Evolutionary conservation across 768 basidiomycete genomes (phyloP), one percentile per base, ranked within the genome.

Genomic region (Porpolomopsis calyptriformis): DNA sequence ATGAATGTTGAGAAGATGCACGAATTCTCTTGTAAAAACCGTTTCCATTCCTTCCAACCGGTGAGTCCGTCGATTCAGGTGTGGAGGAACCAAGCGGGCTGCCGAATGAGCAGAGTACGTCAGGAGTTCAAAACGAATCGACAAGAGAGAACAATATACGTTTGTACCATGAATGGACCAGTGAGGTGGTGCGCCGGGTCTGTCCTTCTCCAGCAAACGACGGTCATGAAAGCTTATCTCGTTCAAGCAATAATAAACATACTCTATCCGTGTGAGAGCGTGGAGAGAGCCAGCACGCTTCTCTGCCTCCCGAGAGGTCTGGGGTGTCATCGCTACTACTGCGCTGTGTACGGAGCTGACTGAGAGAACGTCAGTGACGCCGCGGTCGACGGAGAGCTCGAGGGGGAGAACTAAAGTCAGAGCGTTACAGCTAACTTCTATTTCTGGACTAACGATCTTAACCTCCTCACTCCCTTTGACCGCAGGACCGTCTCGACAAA

Each of bases 121-220:
- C n/a, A 38, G 24, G 20, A 18, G 27, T 34, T 33, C 27, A 23
- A 27, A 18, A 48, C 9, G 7, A 38, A n/a, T n/a, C 20, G 35
- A 25, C 31, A 38, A 23, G 41, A 43, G 36, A 44, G 25, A 27
- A 19, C 7, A 12, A 34, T 71, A 49, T 56, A 82, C 80, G 78
- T 82, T 60, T 81, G 77, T 2, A 77, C 73, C 43, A 76, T 59
- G 59, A 83, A 78, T 4, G 79, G 69, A 31, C 79, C 79, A 7
- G 77, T 64, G 22, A 82, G 70, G 55, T 82, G 80, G 59, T 80
- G 80, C 20, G 60, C 61, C 40, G 69, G 71, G 57, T 81, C 77
- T 43, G 67, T 60, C 56, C 77, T 80, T 56, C 22, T 40, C 11
- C 31, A 51, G 11, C 49, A 47, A 43, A 26, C 22, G 14, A 46